Evolutionary conservation across 164 flowering plant species (phyloP), one percentile per base, ranked within the genome.

Genomic region (Liquidambar formosana): DNA sequence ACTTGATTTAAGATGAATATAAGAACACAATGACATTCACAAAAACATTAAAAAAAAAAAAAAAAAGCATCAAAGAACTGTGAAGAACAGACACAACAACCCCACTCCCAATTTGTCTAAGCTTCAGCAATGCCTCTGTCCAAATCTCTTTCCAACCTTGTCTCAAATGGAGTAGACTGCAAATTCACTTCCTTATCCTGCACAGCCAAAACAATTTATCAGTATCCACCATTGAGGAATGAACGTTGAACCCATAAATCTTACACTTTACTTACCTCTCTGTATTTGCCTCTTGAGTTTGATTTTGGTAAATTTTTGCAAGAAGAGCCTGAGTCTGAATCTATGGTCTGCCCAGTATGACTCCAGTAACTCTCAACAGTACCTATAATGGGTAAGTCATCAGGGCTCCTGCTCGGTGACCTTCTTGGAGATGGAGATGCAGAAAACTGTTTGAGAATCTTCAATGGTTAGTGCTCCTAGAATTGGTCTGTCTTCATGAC

Each of bases 341-440:
- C 76, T 56, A 64, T 21, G 25, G 15, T 41, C 69, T 66, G 73
- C 44, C 82, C 78, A 1, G 80, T 71, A n/a, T 67, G 77, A 41
- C 63, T 74, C 84, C 84, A 81, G 72, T 78, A 79, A 56, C 84
- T 76, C 25, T 80, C 80, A 43, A 81, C 75, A 47, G 80, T 73
- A 0, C 84, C 84, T 52, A 78, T 54, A 21, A 74, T 54, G 3
- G 80, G 79, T 2, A 23, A 57, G 12, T 73, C 79, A 33, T 70
- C 76, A 11, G 76, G 71, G 43, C 74, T 76, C 56, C 51, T 44
- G 25, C 72, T 73, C 67, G 61, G 46, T 13, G 67, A 57, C 48
- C 47, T 15, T 52, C 53, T 75, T 6, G 74, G 71, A 44, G 80
- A 22, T 16, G 52, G 12, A 53, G 79, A 61, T 12, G 45, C 71